These are phyloP conservation scores for Pythium coloratum DNA, from an alignment of 352 stramenopile genomes.

Conservation along the genomic window DNA sequence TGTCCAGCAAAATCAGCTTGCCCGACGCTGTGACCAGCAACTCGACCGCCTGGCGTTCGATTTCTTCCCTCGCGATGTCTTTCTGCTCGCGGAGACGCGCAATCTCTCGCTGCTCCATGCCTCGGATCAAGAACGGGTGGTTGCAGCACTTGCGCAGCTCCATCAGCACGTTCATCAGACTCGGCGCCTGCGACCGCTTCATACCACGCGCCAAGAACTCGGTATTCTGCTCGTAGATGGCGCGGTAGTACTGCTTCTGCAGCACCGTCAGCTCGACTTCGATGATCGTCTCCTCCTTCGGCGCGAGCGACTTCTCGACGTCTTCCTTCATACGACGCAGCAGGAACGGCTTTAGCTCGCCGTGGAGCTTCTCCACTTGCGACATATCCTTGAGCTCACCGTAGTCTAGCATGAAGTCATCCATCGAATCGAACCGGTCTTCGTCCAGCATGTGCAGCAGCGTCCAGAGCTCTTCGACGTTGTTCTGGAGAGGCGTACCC, in stretches of 20 bases:
- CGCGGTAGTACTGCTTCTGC: slow-evolving; percentile 91
- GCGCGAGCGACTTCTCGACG: slow-evolving; percentile 86
- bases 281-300: slow-evolving; percentile 90
- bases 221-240: slow-evolving; percentile 93
- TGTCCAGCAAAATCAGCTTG: slow-evolving; percentile 99
- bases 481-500: slow-evolving; percentile 90
- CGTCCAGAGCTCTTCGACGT: slow-evolving; percentile 95
- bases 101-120: slow-evolving; percentile 82
- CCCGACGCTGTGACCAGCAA: slow-evolving; percentile 94
- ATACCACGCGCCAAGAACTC: slow-evolving; percentile 83
- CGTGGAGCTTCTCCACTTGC: slow-evolving; percentile 87
- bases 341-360: slow-evolving; percentile 82
- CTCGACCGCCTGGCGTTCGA: slow-evolving; percentile 71
- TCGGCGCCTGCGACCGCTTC: slow-evolving; percentile 73
- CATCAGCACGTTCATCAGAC: slow-evolving; percentile 92
- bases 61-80: slow-evolving; percentile 44
- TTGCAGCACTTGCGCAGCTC: slow-evolving; percentile 95
- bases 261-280: slow-evolving; percentile 91
- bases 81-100: slow-evolving; percentile 59
- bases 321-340: slow-evolving; percentile 90
- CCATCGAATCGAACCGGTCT: slow-evolving; percentile 92
- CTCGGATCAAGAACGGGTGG: slow-evolving; percentile 92
- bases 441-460: slow-evolving; percentile 98
- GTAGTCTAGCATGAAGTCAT: slow-evolving; percentile 94
- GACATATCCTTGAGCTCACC: slow-evolving; percentile 91